A percentile compares a stretch with the other conserved stretches of the same genome.
These are phyloP conservation scores for Pythium vanterpoolii DNA, from an alignment of 352 stramenopile species.

Conservation along the genomic window DNA sequence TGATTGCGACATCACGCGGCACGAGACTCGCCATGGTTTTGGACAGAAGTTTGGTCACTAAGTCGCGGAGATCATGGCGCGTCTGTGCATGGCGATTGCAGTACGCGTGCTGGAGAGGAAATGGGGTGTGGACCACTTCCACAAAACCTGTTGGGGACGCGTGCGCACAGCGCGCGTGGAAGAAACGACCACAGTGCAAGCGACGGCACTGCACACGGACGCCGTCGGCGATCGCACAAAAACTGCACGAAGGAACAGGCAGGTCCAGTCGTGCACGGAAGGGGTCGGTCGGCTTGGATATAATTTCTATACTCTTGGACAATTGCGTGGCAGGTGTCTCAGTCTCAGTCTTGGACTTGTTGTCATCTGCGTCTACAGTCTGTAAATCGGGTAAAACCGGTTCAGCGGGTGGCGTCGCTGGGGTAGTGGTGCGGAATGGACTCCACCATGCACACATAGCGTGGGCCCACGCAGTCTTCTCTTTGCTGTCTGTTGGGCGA, in stretches of 20 bases:
- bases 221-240: conserved; percentile 37
- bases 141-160: background rate
- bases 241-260: conserved; percentile 37
- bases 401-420: background rate
- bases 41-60: conserved; percentile 54
- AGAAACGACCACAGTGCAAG: conserved; percentile 50
- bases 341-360: background rate
- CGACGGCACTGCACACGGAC: conserved; percentile 59
- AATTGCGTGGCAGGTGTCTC: background rate
- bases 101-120: conserved; percentile 57
- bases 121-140: conserved; percentile 2
- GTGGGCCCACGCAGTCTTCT: conserved; percentile 8
- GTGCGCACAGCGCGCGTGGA: conserved; percentile 57
- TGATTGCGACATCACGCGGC: conserved; percentile 42
- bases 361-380: background rate
- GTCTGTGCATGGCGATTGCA: conserved; percentile 57
- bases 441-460: conserved; percentile 17
- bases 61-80: conserved; percentile 40
- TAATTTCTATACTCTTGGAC: background rate
- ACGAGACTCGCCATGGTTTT: conserved; percentile 38
- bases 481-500: background rate
- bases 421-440: background rate
- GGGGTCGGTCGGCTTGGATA: background rate
- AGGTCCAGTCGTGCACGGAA: conserved; percentile 15
- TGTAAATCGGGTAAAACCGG: background rate